A percentile compares a stretch with the other conserved stretches of the same genome.
Evolutionary conservation across 768 basidiomycete genomes (phyloP).

Genomic region (Gloeophyllum trabeum): DNA sequence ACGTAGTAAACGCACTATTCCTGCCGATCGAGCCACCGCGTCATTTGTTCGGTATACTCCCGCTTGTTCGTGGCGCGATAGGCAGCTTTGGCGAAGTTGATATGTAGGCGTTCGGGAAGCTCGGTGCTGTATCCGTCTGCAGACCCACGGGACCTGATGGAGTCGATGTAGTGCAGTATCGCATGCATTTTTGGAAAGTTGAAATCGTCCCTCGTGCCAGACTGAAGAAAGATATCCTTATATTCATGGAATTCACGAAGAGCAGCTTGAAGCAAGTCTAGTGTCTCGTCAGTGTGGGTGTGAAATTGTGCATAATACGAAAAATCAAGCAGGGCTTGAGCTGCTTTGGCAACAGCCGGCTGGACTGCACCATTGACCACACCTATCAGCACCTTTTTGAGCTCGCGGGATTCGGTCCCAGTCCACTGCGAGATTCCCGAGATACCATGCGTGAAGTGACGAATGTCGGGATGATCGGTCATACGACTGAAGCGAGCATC

Average conservation of each 20-base stretch:
- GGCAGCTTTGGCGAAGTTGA: conserved; percentile 26
- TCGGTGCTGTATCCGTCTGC: conserved; percentile 17
- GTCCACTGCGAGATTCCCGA: neutral
- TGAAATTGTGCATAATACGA: conserved; percentile 16
- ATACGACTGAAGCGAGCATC: conserved; percentile 23
- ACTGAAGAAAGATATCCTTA: conserved; percentile 15
- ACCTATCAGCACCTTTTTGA: conserved; percentile 8
- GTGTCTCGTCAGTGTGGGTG: conserved; percentile 11
- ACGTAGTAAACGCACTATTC: conserved; percentile 18
- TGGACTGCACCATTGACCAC: conserved; percentile 12
- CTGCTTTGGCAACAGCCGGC: conserved; percentile 11
- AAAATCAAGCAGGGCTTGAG: conserved; percentile 16
- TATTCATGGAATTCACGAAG: conserved; percentile 13
- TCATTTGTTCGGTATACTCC: conserved; percentile 25
- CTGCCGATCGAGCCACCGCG: conserved; percentile 20
- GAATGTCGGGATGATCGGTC: conserved; percentile 19
- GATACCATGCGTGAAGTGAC: conserved; percentile 22
- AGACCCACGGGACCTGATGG: conserved; percentile 11
- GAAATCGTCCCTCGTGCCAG: conserved; percentile 14
- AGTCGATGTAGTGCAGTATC: conserved; percentile 10
- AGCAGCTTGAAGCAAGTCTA: conserved; percentile 7
- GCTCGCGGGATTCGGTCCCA: neutral
- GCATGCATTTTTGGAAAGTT: conserved; percentile 19
- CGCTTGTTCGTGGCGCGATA: conserved; percentile 15
- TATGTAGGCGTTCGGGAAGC: conserved; percentile 24